Evolutionary conservation across 306 rosid species (phyloP), one percentile per base, ranked within the genome.

Genomic region (Prunus mira): DNA sequence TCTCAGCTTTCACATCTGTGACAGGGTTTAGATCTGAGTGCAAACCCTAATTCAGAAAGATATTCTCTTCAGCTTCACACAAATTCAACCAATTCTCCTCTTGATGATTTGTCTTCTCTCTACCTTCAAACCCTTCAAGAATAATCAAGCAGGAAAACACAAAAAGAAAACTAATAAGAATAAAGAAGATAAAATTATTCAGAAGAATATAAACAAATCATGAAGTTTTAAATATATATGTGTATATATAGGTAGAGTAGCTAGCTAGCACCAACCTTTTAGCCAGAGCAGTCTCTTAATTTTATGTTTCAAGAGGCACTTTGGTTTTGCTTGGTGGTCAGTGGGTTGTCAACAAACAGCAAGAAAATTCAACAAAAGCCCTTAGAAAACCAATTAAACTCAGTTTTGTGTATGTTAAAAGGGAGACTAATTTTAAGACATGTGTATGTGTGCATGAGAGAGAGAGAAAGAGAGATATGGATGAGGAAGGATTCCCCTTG

Each of bases 401-500:
- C 43, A 7, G 43, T 13, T 63, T 62, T 63, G 43, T 63, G 27
- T 63, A 0, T 17, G 14, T 63, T 1, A 62, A 28, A 49, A 73
- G 25, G 25, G 60, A 24, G 67, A 58, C 34, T 60, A 60, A 60
- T 22, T 46, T 12, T 25, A 65, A 58, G 69, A 67, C 47, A 41
- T 41, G 13, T 41, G 28, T 67, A 45, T 67, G 54, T 67, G 76
- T 32, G 75, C 51, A 72, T 7, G 57, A 34, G 80, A 57, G 82
- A 50, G 73, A 65, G 82, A 68, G 62, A 70, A 50, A 70, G 77
- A 76, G 65, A 67, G 76, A 55, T 83, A 85, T 75, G 89, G 97
- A 91, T 86, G 91, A 89, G 89, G 89, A 76, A 50, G 81, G 91
- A 85, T 76, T 80, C 81, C 66, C 82, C 27, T 85, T 82, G 79